Base-by-base conservation (phyloP, 345 rosid species). In the Syzygium jambos region DNA sequence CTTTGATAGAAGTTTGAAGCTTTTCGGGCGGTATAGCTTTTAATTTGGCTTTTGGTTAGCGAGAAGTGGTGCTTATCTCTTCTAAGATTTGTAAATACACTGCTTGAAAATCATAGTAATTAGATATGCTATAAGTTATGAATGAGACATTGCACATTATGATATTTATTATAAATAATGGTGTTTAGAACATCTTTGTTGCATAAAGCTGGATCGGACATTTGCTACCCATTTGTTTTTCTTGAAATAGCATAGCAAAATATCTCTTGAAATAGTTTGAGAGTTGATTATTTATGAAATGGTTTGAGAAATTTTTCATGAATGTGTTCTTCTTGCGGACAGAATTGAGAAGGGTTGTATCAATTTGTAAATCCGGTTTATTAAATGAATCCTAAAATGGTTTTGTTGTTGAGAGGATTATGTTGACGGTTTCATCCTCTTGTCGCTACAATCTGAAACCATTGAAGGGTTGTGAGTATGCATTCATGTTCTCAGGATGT, bases 361-460 rank as follows among this genome's bases (percentile, higher is more conserved):
- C 19, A 6, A 52, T 52, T 52, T 52, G 15, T 52, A 2, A 52
- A 17, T 52, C 2, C 16, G 0, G 21, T 52, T 52, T 52, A 52
- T 52, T 52, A 52, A 15, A 52, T 15, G 54, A 52, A 17, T 52
- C 16, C 7, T 27, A 4, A n/a, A 61, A 61, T 61, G 17, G 2
- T 27, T 59, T 61, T 5, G 68, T 15, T n/a, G 8, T n/a, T n/a
- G 68, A 61, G 1, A n/a, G 3, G 68, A 12, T n/a, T 6, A 6
- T n/a, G 7, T 61, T n/a, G 0, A 61, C 11, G 34, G 17, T n/a
- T 61, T 61, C n/a, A 61, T 61, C 2, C 0, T 27, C 17, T 61
- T 0, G 3, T n/a, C 2, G 4, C 34, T 61, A 5, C 13, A 17
- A n/a, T 13, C 1, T 13, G 9, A 13, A 61, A 5, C 15, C 68